phyloP scores from a whole-genome alignment of 768 basidiomycete genomes.

The Tulasnella sp. region DNA sequence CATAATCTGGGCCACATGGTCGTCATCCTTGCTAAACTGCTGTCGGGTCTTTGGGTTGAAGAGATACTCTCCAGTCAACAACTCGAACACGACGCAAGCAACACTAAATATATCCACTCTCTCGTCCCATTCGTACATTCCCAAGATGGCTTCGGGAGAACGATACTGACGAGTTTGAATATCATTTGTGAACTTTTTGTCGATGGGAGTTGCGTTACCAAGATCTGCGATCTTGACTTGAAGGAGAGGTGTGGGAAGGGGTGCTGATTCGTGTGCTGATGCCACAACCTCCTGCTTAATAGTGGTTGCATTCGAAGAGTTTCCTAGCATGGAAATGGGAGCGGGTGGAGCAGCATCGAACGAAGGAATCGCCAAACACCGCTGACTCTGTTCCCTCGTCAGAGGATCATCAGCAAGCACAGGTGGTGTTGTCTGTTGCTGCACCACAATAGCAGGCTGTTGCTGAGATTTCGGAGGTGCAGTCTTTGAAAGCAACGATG shows the following conservation, averaged over 20 bases:
- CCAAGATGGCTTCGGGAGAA: slow-evolving; percentile 86
- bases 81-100: slow-evolving; percentile 82
- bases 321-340: too few species aligned
- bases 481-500: slow-evolving; percentile 52
- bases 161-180: slow-evolving; percentile 96
- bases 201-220: slow-evolving; percentile 88
- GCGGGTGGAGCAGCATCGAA: too few species aligned
- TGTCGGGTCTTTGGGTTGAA: slow-evolving; percentile 81
- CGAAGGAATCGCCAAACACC: too few species aligned
- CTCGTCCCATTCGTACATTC: slow-evolving; percentile 72
- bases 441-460: slow-evolving; percentile 31
- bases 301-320: too few species aligned
- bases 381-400: too few species aligned
- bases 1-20: slow-evolving; percentile 91
- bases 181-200: slow-evolving; percentile 82
- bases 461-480: slow-evolving; percentile 35
- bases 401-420: too few species aligned
- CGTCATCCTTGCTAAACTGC: slow-evolving; percentile 84
- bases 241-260: slow-evolving; percentile 33
- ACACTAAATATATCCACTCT: slow-evolving; percentile 86
- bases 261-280: neutral
- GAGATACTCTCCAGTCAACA: slow-evolving; percentile 81
- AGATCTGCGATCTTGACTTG: slow-evolving; percentile 89
- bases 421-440: slow-evolving; percentile 15
- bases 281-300: too few species aligned